Evolutionary conservation across 1,284 basidiomycete species (phyloP), one percentile per base, ranked within the genome.

Genomic region (Austropuccinia psidii): DNA sequence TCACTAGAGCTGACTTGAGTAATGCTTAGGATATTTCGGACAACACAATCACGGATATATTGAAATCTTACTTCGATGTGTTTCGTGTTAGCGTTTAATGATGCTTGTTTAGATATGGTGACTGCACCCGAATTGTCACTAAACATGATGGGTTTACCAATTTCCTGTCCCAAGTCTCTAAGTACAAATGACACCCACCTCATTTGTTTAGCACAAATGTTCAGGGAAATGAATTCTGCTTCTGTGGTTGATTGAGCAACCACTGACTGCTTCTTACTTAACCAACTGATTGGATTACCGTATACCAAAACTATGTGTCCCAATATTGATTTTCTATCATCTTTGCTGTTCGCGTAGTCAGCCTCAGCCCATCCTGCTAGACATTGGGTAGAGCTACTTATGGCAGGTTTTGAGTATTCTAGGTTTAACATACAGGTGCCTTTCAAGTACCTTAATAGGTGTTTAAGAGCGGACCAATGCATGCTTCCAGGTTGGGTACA

Each of bases 11-110:
- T 5, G 2, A 67, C 31, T 19, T 67, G 64, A 13, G 33, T n/a
- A 17, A 67, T 50, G n/a, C 37, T 4, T 15, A 67, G 2, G 4
- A 35, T 11, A n/a, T 54, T 67, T 39, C 50, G 27, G 0, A 15
- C 29, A n/a, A 67, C 24, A 19, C 50, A 33, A 33, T 67, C 9
- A 1, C 27, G 45, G 27, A 54, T 9, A 54, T 67, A 67, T 54
- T 67, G 64, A 67, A 37, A 67, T 7, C 49, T n/a, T n/a, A 67
- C 24, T 54, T 67, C 49, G 41, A 67, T 67, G 24, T 67, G 64
- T 17, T 67, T 50, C 15, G 47, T 37, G 9, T 67, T 54, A n/a
- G 41, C 15, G 45, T 64, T 64, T 11, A 64, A 24, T 64, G 29
- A 19, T 4, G 43, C 24, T 64, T 64, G 41, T 47, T 64, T 49